Conservation (phyloP, 1,284 basidiomycete genomes). For the Ceratobasidium sp. region DNA sequence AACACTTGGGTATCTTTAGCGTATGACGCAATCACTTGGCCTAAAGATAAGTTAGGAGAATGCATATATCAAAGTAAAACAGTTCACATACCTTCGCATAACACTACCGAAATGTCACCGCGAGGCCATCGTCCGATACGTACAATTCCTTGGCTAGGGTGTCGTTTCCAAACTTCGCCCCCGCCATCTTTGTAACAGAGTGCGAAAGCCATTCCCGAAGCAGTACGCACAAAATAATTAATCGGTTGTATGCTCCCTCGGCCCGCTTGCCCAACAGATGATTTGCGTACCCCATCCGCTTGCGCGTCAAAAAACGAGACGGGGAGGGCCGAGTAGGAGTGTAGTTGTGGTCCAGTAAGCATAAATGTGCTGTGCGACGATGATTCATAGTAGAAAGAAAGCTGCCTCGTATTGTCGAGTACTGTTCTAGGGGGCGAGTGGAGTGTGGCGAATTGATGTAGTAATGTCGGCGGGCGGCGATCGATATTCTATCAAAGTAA, state of each 20-base stretch:
- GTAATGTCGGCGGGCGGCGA: conserved; percentile 84
- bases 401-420: conserved; percentile 46
- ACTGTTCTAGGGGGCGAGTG: conserved; percentile 62
- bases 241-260: conserved; percentile 53
- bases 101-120: conserved; percentile 52
- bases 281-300: conserved; percentile 46
- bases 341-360: conserved; percentile 68
- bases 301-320: conserved; percentile 70
- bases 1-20: background rate
- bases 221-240: conserved; percentile 72
- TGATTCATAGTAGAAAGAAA: conserved; percentile 56
- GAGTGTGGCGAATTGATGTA: conserved; percentile 78
- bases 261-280: conserved; percentile 21
- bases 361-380: conserved; percentile 64
- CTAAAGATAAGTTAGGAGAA: conserved; percentile 50
- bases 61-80: background rate
- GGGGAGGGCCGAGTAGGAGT: conserved; percentile 65
- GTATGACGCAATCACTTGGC: conserved; percentile 14
- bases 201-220: conserved; percentile 76
- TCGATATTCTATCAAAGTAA: conserved; percentile 74
- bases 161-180: conserved; percentile 69
- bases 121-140: conserved; percentile 61
- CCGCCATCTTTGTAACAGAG: conserved; percentile 67
- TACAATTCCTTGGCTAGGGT: conserved; percentile 45
- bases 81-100: conserved; percentile 3